Conservation (phyloP, 176 grass and related monocot species). For the Dendrocalamus sinicus region DNA sequence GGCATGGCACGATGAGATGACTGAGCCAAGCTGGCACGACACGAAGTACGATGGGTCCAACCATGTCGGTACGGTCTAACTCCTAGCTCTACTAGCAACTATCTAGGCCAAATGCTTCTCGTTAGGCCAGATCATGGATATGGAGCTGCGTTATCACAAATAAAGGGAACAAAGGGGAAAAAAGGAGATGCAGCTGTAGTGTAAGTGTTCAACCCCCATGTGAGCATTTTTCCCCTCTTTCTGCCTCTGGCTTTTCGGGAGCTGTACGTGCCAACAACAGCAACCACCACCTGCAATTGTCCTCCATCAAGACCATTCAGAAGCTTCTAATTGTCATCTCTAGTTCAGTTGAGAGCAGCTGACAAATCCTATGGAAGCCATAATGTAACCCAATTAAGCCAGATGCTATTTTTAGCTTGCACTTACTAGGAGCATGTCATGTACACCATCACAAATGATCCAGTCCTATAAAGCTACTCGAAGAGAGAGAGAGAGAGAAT, state of each 20-base stretch:
- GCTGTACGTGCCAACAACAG: neutral
- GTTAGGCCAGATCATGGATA: neutral
- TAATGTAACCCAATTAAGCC: neutral
- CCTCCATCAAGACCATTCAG: neutral
- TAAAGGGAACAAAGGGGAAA: neutral
- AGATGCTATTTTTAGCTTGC: neutral
- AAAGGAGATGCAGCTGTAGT: neutral
- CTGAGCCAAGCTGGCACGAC: too few species aligned
- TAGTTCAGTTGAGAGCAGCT: neutral
- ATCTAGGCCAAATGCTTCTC: neutral
- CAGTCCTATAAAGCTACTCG: neutral
- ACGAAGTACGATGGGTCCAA: too few species aligned
- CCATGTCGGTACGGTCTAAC: too few species aligned
- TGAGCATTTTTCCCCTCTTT: neutral
- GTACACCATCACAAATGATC: neutral
- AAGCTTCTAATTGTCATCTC: conserved; percentile 20
- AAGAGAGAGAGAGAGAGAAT: neutral
- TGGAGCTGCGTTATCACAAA: neutral
- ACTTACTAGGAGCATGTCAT: neutral
- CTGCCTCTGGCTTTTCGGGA: neutral
- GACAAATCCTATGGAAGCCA: neutral
- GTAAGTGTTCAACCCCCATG: neutral
- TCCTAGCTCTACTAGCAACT: neutral
- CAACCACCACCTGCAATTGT: neutral
- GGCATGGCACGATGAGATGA: too few species aligned